A percentile compares a stretch with the other conserved stretches of the same genome.
phyloP scores from a whole-genome alignment of 441 rosid species.

The Euphorbia celastroides region DNA sequence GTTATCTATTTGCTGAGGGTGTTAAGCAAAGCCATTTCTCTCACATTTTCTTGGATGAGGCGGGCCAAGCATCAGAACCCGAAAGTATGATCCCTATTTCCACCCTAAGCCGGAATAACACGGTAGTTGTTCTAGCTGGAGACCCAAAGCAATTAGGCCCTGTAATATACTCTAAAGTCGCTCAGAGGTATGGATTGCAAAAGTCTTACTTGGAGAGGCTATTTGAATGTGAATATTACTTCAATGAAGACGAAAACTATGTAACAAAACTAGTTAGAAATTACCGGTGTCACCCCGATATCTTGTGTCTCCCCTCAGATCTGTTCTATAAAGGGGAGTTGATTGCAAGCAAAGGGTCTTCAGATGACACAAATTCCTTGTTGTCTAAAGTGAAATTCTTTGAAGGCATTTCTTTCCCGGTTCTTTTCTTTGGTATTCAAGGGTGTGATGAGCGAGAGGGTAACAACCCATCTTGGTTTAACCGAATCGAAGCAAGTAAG shows the following conservation, averaged over 20 bases:
- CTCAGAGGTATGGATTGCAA: conserved; percentile 53
- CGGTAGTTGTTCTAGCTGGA: conserved; percentile 88
- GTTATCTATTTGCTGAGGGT: conserved; percentile 60
- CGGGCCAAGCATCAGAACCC: conserved; percentile 97
- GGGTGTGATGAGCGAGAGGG: conserved; percentile 97
- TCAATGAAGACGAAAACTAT: conserved; percentile 46
- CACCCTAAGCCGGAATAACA: conserved; percentile 45
- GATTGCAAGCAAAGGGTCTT: conserved; percentile 61
- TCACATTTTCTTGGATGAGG: conserved; percentile 86
- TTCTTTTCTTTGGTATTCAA: conserved; percentile 78
- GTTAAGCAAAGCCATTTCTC: conserved; percentile 62
- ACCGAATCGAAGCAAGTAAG: conserved; percentile 86
- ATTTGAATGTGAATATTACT: conserved; percentile 48
- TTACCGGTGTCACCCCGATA: conserved; percentile 76
- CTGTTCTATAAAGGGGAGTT: conserved; percentile 73
- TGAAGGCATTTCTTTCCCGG: conserved; percentile 61
- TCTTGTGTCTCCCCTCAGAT: conserved; percentile 73
- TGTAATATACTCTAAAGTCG: conserved; percentile 65
- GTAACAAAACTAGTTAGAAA: conserved; percentile 69
- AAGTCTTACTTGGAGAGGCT: conserved; percentile 78
- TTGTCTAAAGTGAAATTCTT: conserved; percentile 36
- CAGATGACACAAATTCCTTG: conserved; percentile 31
- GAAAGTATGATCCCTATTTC: conserved; percentile 79
- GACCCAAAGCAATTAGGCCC: conserved; percentile 97
- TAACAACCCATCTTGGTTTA: conserved; percentile 91